A percentile compares a stretch with the other conserved stretches of the same genome.
Conservation (phyloP, 73 alveolate genomes). For the Uronychia setigera region DNA sequence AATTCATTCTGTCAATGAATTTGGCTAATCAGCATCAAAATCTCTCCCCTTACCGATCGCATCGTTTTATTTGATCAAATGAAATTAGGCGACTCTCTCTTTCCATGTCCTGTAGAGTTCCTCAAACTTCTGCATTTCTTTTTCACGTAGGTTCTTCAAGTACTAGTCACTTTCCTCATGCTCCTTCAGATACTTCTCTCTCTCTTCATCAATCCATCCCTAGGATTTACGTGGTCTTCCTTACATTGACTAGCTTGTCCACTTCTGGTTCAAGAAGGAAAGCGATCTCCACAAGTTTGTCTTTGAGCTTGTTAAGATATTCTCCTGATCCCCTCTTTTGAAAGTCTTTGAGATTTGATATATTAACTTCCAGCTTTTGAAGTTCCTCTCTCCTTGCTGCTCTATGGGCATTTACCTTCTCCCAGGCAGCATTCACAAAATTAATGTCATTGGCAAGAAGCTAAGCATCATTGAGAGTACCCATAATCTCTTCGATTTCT, state of each 20-base stretch:
- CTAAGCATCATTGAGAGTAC: conserved; percentile 55
- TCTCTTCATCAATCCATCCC: conserved; percentile 55
- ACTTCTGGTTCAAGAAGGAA: conserved; percentile 75
- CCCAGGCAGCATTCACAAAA: conserved; percentile 66
- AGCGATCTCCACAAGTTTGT: conserved; percentile 65
- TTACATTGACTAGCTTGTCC: conserved; percentile 46
- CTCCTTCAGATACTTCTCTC: conserved; percentile 44
- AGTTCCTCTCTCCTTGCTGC: conserved; percentile 58
- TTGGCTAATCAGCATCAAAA: too few species aligned
- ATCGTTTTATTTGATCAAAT: conserved; percentile 59
- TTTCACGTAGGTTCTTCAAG: conserved; percentile 14
- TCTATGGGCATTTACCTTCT: conserved; percentile 48
- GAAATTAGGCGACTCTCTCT: conserved; percentile 56
- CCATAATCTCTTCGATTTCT: conserved; percentile 53
- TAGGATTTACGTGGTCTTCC: not conserved
- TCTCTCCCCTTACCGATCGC: conserved; percentile 52
- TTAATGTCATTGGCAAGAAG: conserved; percentile 65
- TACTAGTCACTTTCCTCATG: conserved; percentile 43
- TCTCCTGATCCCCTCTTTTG: conserved; percentile 57
- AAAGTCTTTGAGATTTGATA: conserved; percentile 47
- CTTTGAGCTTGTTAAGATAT: conserved; percentile 46
- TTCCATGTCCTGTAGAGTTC: conserved; percentile 44
- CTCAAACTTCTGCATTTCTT: conserved; percentile 51
- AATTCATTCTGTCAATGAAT: conserved; percentile 54
- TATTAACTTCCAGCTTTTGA: conserved; percentile 35